A percentile compares a stretch with the other conserved stretches of the same genome.
phyloP scores from a whole-genome alignment of 2,329 filamentous ascomycete species.

The Aureobasidium sp. region DNA sequence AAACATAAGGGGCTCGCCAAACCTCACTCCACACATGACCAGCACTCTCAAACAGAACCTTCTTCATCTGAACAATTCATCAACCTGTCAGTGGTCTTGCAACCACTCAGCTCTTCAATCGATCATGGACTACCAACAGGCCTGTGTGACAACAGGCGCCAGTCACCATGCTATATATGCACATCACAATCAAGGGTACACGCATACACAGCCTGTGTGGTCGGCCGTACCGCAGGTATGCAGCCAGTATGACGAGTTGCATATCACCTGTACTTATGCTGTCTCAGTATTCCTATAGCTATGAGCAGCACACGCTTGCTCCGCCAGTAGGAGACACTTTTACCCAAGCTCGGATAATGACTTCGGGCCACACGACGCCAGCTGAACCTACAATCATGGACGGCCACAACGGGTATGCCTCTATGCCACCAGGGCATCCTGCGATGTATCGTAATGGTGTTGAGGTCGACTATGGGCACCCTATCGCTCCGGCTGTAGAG shows the following conservation, averaged over 20 bases:
- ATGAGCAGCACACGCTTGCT: neutral
- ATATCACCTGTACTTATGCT: neutral
- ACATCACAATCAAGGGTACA: neutral
- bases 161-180: constrained; percentile 4
- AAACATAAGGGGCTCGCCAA: neutral
- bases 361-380: neutral
- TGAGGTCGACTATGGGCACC: neutral
- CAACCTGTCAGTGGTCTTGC: neutral
- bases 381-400: neutral
- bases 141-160: neutral
- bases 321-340: neutral
- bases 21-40: neutral
- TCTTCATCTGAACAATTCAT: neutral
- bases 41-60: neutral
- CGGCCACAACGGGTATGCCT: neutral
- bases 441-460: neutral
- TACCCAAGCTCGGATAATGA: neutral
- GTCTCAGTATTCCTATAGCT: constrained; percentile 1
- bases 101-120: neutral
- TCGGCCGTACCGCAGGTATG: neutral
- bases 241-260: neutral
- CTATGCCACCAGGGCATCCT: neutral
- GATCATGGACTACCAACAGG: constrained; percentile 1
- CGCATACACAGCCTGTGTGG: neutral
- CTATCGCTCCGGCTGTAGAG: neutral